Evolutionary conservation across 805 yeast genomes (phyloP), one percentile per base, ranked within the genome.

Genomic region (Sugiyamaella qingdaonensis): DNA sequence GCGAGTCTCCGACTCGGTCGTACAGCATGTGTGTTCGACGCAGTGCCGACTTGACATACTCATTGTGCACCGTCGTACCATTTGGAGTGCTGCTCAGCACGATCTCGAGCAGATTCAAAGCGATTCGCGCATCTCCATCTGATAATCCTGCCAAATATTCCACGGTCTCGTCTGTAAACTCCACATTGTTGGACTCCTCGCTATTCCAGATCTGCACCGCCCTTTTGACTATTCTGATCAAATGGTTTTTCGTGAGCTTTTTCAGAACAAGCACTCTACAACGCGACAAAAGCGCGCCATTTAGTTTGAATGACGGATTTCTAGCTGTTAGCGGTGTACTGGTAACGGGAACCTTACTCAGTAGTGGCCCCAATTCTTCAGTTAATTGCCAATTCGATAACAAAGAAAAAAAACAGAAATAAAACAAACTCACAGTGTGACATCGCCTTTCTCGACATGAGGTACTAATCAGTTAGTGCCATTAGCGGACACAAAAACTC

Each of bases 1-100:
- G 99, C 3, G 82, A 81, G 61, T 94, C 99, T 0, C 97, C 97
- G 33, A 81, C 83, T 46, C 88, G 76, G 67, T 94, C 98, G 65
- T 92, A 91, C 60, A 84, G 71, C 68, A 80, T 74, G 48, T 78
- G 78, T 1, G 84, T 77, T 64, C 81, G 69, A 64, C 74, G 61
- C 64, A 81, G 58, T 48, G 79, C 60, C 57, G 67, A 52, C 42
- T 78, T 73, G 37, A 84, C 59, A 11, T 53, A 51, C 1, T 62
- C 64, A 4, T 44, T 45, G 24, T 54, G 55, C 13, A 54, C 36
- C 5, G 31, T 39, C 31, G 32, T 43, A 10, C 48, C 48, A 32
- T 49, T 33, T 2, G 21, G 49, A 10, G 46, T 49, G 37, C 21
- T 45, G 48, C 48, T 52, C 7, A 63, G 42, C 5, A 62, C 65